Evolutionary conservation across 2,329 filamentous ascomycete species (phyloP).

Genomic region (Chaetomiaceae sp.): DNA sequence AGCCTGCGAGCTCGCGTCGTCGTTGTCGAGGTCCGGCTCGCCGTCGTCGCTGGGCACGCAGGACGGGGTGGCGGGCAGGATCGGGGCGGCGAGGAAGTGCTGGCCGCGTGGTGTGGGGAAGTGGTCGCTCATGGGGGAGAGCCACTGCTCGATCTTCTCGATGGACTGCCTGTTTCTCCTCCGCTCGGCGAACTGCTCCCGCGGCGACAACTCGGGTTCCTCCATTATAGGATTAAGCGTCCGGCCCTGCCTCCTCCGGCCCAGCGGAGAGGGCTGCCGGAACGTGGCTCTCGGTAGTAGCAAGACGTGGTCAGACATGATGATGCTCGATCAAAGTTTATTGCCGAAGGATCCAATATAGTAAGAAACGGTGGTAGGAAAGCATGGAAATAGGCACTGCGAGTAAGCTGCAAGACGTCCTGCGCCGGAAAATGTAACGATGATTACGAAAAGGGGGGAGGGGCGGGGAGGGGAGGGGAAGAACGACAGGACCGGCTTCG

Average conservation of each 20-base stretch:
- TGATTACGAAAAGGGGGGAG: conserved; percentile 28
- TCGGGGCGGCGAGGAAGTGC: conserved; percentile 57
- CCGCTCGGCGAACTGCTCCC: conserved; percentile 22
- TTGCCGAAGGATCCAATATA: conserved; percentile 19
- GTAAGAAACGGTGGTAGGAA: conserved; percentile 15
- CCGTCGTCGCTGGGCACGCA: conserved; percentile 48
- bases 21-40: conserved; percentile 36
- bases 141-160: conserved; percentile 52
- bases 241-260: conserved; percentile 42
- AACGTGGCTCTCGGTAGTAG: conserved; percentile 38
- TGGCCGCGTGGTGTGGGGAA: conserved; percentile 67
- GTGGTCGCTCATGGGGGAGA: conserved; percentile 55
- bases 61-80: conserved; percentile 56
- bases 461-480: too few relatives aligned
- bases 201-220: conserved; percentile 36
- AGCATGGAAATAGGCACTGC: conserved; percentile 26
- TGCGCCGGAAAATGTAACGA: conserved; percentile 27
- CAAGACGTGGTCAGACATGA: conserved; percentile 43
- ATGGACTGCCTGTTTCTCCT: conserved; percentile 33
- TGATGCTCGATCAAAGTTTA: conserved; percentile 37
- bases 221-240: conserved; percentile 62
- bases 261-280: conserved; percentile 47
- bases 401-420: conserved; percentile 28
- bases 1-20: conserved; percentile 31
- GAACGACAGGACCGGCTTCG: conserved; percentile 40